These are phyloP conservation scores for Lonicera japonica DNA, from an alignment of 129 eudicot species.

Conservation along the genomic window DNA sequence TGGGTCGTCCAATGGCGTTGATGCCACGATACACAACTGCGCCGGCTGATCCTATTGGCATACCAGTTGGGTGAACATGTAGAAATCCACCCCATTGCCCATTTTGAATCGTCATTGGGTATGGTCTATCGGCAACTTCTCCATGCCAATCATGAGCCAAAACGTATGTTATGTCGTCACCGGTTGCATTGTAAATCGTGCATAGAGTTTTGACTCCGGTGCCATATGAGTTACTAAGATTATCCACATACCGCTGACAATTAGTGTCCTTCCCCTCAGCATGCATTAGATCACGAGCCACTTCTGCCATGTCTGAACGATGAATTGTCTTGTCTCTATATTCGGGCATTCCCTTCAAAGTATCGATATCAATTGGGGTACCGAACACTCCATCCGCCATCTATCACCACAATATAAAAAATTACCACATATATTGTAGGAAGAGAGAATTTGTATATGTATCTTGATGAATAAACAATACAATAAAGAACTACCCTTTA, in stretches of 20 bases:
- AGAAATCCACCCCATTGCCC: conserved; percentile 21
- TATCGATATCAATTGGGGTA: background rate
- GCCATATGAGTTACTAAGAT: background rate
- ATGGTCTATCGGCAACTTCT: background rate
- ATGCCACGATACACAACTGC: conserved; percentile 6
- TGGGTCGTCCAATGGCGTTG: background rate
- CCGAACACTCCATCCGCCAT: background rate
- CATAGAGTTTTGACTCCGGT: background rate
- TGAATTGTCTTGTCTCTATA: background rate
- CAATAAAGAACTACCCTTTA: too few species aligned
- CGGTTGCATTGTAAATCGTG: conserved; percentile 8
- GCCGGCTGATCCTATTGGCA: conserved; percentile 1
- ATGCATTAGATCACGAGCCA: background rate
- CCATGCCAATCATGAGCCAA: background rate
- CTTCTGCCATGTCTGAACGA: background rate
- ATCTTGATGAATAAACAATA: too few species aligned
- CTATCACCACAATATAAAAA: too few species aligned
- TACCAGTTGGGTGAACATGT: background rate
- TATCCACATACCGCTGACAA: background rate
- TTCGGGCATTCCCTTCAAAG: background rate
- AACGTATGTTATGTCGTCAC: background rate
- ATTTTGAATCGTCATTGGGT: conserved; percentile 6
- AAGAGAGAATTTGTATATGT: too few species aligned
- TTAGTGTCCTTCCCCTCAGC: background rate
- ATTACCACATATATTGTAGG: too few species aligned